Conservation (phyloP, 129 eudicot genomes). For the Silybum marianum region DNA sequence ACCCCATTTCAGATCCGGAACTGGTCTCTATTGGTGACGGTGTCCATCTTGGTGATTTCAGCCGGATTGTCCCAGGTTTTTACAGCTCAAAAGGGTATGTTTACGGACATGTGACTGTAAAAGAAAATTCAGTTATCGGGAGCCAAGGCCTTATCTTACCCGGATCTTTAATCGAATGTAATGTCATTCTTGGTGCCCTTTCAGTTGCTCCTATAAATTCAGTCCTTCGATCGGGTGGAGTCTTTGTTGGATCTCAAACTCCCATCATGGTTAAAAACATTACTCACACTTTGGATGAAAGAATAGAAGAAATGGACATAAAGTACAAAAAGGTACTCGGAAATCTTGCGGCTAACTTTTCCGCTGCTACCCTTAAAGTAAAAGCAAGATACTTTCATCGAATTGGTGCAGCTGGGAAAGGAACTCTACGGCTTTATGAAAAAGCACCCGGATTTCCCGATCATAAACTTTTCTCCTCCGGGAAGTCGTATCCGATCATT, state of each 20-base stretch:
- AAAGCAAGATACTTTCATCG: conserved; percentile 57
- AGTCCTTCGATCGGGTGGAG: conserved; percentile 44
- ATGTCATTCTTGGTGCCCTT: conserved; percentile 56
- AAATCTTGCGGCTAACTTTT: conserved; percentile 65
- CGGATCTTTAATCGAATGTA: conserved; percentile 36
- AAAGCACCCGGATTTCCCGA: conserved; percentile 36
- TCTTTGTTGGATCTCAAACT: conserved; percentile 49
- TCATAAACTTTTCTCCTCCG: conserved; percentile 46
- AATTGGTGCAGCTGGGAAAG: conserved; percentile 61
- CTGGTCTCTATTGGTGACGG: conserved; percentile 39
- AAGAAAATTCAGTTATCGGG: conserved; percentile 45
- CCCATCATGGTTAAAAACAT: conserved; percentile 47
- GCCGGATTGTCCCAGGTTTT: conserved; percentile 37
- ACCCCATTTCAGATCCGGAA: conserved; percentile 41
- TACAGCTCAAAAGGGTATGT: conserved; percentile 39
- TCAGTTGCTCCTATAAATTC: conserved; percentile 53
- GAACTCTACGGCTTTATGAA: conserved; percentile 43
- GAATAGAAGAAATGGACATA: conserved; percentile 44
- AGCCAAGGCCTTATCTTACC: conserved; percentile 48
- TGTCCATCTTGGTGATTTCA: conserved; percentile 52
- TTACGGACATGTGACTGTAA: conserved; percentile 26
- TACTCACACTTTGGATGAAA: conserved; percentile 33
- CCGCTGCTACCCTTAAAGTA: conserved; percentile 55
- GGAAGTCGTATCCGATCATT: conserved; percentile 40
- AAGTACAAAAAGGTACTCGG: conserved; percentile 50